Evolutionary conservation across 2,329 filamentous ascomycete genomes (phyloP).

Genomic region (Tolypocladium album): DNA sequence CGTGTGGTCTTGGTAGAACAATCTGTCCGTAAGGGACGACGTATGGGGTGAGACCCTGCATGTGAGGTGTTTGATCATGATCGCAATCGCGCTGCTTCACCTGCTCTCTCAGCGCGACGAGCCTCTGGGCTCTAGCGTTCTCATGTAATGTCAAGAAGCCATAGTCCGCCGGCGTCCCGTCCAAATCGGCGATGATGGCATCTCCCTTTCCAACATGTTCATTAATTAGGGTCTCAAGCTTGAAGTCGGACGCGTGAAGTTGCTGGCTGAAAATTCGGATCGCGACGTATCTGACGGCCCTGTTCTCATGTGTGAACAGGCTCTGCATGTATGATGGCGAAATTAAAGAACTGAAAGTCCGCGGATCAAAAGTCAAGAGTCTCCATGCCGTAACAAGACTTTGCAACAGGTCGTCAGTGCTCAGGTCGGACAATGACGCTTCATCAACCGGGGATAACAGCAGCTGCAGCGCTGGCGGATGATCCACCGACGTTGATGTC

Average conservation of each 20-base stretch:
- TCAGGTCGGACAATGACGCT: slow-evolving; percentile 9
- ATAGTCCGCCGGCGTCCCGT: slow-evolving; percentile 68
- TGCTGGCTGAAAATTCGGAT: slow-evolving; percentile 72
- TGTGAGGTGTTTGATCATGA: slow-evolving; percentile 4
- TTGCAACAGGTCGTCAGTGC: slow-evolving; percentile 14
- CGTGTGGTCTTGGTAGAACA: slow-evolving; percentile 54
- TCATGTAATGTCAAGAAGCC: slow-evolving; percentile 56
- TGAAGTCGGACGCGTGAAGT: slow-evolving; percentile 69
- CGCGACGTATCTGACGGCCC: slow-evolving; percentile 65
- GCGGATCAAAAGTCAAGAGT: slow-evolving; percentile 65
- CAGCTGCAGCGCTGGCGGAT: slow-evolving; percentile 16
- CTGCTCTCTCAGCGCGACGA: slow-evolving; percentile 30
- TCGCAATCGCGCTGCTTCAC: slow-evolving; percentile 14
- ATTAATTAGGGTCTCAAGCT: slow-evolving; percentile 59
- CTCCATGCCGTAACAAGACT: slow-evolving; percentile 52
- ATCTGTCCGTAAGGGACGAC: slow-evolving; percentile 56
- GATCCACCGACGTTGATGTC: not conserved
- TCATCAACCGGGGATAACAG: slow-evolving; percentile 18
- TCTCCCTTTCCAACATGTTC: slow-evolving; percentile 52
- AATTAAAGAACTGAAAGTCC: slow-evolving; percentile 54
- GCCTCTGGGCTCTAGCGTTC: slow-evolving; percentile 37
- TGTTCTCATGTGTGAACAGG: slow-evolving; percentile 51
- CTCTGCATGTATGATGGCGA: slow-evolving; percentile 56
- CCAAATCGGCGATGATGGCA: slow-evolving; percentile 59
- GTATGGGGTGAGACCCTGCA: slow-evolving; percentile 43